Conservation (phyloP, 352 stramenopile genomes). For the Saprolegnia diclina region DNA sequence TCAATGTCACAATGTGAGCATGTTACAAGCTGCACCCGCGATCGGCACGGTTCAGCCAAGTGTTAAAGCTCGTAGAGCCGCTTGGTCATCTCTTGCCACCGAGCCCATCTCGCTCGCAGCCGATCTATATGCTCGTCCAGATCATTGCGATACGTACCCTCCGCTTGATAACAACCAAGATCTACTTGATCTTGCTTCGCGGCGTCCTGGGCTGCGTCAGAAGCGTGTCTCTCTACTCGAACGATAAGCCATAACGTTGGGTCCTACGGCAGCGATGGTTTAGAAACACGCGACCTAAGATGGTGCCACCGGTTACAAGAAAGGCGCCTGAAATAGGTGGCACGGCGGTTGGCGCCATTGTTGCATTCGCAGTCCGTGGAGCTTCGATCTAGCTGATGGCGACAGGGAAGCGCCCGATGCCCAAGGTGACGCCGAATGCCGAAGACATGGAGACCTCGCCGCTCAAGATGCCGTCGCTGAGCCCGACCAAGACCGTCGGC, state of each 20-base stretch:
- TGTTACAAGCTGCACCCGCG: too few relatives aligned
- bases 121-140: not conserved
- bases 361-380: too few relatives aligned
- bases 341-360: too few relatives aligned
- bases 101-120: not conserved
- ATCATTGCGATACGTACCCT: too few relatives aligned
- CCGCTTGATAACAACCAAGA: too few relatives aligned
- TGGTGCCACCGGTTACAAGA: not conserved
- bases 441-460: constrained; percentile 13
- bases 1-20: too few relatives aligned
- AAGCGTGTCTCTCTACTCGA: too few relatives aligned
- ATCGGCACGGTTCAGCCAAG: too few relatives aligned
- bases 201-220: too few relatives aligned
- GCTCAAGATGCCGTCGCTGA: constrained; percentile 13
- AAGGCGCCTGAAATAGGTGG: not conserved
- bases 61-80: not conserved
- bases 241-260: too few relatives aligned
- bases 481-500: not conserved
- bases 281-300: not conserved
- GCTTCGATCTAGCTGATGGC: constrained; percentile 5
- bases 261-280: too few relatives aligned
- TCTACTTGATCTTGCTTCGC: too few relatives aligned
- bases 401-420: constrained; percentile 25
- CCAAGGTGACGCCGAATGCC: constrained; percentile 24
- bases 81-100: not conserved